A percentile compares a stretch with the other conserved stretches of the same genome.
Conservation (phyloP, 169 alveolate genomes). For the Plasmodium gonderi region DNA sequence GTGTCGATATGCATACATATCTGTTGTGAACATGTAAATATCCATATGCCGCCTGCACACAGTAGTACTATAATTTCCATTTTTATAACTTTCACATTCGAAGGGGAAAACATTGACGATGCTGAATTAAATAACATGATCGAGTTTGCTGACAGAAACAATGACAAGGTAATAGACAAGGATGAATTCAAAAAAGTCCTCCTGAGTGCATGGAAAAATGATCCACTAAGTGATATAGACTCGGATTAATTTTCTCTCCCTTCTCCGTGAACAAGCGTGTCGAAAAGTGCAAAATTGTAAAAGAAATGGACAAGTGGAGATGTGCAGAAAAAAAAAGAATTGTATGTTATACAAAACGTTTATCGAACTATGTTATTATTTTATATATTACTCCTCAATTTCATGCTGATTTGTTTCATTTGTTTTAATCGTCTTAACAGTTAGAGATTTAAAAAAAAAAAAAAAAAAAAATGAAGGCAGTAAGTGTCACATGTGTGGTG, state of each 20-base stretch:
- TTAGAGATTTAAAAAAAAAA: background rate
- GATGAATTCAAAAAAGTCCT: constrained; percentile 36
- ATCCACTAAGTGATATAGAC: constrained; percentile 61
- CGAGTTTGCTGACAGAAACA: constrained; percentile 62
- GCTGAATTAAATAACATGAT: constrained; percentile 48
- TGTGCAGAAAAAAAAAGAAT: background rate
- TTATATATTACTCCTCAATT: background rate
- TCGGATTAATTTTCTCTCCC: constrained; percentile 23
- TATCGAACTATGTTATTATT: no score
- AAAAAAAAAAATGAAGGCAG: background rate
- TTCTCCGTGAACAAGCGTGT: no score
- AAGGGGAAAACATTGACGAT: constrained; percentile 55
- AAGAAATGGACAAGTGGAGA: background rate
- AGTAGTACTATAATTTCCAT: background rate
- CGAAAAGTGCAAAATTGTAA: background rate
- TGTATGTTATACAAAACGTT: no score
- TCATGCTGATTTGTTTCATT: background rate
- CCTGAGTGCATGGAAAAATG: constrained; percentile 53
- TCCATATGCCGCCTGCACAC: no score
- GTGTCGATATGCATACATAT: no score
- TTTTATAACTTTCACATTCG: background rate
- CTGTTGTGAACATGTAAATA: no score
- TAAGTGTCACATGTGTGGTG: background rate
- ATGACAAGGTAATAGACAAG: constrained; percentile 58
- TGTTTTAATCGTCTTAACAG: background rate